A percentile compares a stretch with the other conserved stretches of the same genome.
Evolutionary conservation across 2,329 filamentous ascomycete genomes (phyloP).

Genomic region (Botrytis cinerea): DNA sequence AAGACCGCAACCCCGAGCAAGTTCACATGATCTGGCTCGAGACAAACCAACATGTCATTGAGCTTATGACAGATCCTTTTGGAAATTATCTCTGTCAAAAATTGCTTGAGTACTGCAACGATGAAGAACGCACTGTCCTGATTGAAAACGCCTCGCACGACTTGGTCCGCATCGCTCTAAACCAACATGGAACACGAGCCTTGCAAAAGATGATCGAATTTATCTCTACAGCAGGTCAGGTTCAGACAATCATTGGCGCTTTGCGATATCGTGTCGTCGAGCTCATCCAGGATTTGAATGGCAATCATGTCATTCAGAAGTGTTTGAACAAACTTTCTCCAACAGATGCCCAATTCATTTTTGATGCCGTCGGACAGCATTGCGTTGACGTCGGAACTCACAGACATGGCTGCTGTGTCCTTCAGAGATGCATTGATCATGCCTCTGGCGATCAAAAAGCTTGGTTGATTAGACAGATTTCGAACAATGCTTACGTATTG

Average conservation of each 20-base stretch:
- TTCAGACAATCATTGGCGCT: conserved; percentile 82
- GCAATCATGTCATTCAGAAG: conserved; percentile 99
- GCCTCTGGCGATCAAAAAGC: conserved; percentile 87
- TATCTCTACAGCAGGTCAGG: conserved; percentile 82
- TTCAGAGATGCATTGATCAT: conserved; percentile 98
- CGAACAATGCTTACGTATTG: conserved; percentile 79
- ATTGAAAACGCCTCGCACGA: conserved; percentile 87
- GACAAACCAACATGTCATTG: conserved; percentile 89
- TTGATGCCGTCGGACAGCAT: conserved; percentile 84
- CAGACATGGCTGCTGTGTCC: conserved; percentile 94
- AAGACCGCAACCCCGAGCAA: conserved; percentile 80
- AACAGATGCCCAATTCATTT: conserved; percentile 90
- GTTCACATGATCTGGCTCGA: conserved; percentile 93
- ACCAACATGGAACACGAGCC: conserved; percentile 94
- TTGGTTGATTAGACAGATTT: conserved; percentile 84
- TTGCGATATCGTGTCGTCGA: conserved; percentile 84
- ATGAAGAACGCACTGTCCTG: conserved; percentile 89
- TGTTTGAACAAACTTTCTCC: conserved; percentile 92
- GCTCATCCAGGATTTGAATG: conserved; percentile 95
- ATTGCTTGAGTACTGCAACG: conserved; percentile 90
- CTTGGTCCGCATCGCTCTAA: conserved; percentile 90
- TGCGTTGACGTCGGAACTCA: conserved; percentile 94
- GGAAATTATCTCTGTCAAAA: conserved; percentile 99
- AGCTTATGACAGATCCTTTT: conserved; percentile 98
- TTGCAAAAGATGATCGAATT: conserved; percentile 99